A percentile compares a stretch with the other conserved stretches of the same genome.
Conservation (phyloP, 495 filamentous ascomycete genomes). For the Durotheca rogersii region DNA sequence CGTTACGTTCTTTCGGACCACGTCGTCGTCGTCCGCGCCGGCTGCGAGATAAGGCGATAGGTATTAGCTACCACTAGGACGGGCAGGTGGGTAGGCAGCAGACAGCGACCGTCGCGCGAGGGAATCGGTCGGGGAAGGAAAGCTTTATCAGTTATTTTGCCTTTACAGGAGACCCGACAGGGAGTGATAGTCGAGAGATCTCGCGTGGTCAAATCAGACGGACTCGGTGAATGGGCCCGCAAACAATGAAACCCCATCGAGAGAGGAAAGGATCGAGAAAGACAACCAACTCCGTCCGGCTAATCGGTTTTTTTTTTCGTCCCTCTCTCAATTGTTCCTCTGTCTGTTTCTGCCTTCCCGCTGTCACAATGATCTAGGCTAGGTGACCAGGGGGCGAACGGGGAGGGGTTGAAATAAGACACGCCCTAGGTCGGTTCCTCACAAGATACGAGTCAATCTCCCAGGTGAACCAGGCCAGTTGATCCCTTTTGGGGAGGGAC, state of each 20-base stretch:
- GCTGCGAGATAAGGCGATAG: slow-evolving; percentile 20
- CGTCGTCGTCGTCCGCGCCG: slow-evolving; percentile 11
- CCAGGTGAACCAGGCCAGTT: slow-evolving; percentile 19
- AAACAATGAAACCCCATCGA: slow-evolving; percentile 14
- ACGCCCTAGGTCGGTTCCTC: no score
- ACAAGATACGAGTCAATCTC: no score
- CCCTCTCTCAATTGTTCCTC: no score
- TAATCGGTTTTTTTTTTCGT: slow-evolving; percentile 23
- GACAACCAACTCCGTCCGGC: slow-evolving; percentile 19
- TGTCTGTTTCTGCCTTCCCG: no score
- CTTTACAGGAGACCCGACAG: no score
- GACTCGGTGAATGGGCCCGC: slow-evolving; percentile 9
- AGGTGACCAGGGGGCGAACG: no score
- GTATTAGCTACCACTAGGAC: slow-evolving; percentile 21
- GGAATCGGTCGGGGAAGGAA: neutral
- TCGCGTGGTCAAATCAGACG: slow-evolving; percentile 5
- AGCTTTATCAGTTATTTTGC: slow-evolving; percentile 15
- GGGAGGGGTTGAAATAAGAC: slow-evolving; percentile 25
- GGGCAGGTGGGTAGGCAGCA: neutral
- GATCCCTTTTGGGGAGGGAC: slow-evolving; percentile 17
- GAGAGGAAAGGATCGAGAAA: slow-evolving; percentile 17
- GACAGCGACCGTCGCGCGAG: neutral
- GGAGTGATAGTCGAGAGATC: slow-evolving; percentile 8
- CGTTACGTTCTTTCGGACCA: slow-evolving; percentile 26
- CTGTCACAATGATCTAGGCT: no score